Evolutionary conservation across 306 rosid species (phyloP).

Genomic region (Herpetospermum pedunculosum): DNA sequence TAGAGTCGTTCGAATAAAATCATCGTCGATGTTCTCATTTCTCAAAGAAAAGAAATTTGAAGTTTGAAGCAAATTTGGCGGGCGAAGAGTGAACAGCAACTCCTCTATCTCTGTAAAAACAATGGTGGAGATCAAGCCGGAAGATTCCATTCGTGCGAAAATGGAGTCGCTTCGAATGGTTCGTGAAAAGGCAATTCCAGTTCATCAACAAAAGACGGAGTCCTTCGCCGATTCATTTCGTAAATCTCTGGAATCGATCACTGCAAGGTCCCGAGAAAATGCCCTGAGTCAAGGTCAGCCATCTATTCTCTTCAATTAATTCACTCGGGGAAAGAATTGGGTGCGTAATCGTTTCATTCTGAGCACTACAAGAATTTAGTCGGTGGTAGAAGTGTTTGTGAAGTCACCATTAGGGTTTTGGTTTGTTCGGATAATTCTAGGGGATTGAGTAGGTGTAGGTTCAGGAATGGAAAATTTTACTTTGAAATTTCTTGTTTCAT

Average conservation of each 20-base stretch:
- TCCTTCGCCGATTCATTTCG: slow-evolving; percentile 17
- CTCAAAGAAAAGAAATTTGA: neutral
- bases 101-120: neutral
- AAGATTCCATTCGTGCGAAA: slow-evolving; percentile 16
- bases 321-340: neutral
- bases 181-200: slow-evolving; percentile 28
- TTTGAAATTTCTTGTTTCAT: neutral
- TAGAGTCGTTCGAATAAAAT: neutral
- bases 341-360: neutral
- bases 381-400: neutral
- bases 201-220: slow-evolving; percentile 28
- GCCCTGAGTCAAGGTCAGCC: slow-evolving; percentile 36
- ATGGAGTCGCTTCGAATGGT: slow-evolving; percentile 36
- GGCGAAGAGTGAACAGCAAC: slow-evolving; percentile 1
- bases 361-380: neutral
- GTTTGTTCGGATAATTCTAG: no score
- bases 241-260: slow-evolving; percentile 32
- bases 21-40: neutral
- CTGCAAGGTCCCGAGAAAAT: slow-evolving; percentile 24
- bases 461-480: neutral
- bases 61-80: slow-evolving; percentile 7
- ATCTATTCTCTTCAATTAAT: neutral
- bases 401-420: slow-evolving; percentile 28
- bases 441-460: neutral
- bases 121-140: slow-evolving; percentile 24